A percentile compares a stretch with the other conserved stretches of the same genome.
Evolutionary conservation across 202 grass and related monocot species (phyloP).

Genomic region (Carex arenaria): DNA sequence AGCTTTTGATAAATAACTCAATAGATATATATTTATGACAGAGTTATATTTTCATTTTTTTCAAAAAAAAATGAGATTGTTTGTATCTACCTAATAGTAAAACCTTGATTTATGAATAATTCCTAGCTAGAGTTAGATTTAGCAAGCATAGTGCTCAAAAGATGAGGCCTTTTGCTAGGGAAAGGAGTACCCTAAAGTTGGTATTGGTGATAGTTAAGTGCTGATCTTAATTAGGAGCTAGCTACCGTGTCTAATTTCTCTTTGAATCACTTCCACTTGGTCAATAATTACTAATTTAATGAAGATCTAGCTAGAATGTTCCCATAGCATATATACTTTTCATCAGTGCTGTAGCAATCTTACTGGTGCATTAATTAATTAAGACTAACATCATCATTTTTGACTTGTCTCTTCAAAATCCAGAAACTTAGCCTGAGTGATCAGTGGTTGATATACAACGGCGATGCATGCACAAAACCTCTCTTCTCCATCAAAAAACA

Average conservation of each 20-base stretch:
- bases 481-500: conserved; percentile 47
- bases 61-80: background rate
- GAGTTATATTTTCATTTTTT: background rate
- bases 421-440: conserved; percentile 78
- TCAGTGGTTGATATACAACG: conserved; percentile 56
- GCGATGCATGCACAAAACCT: conserved; percentile 38
- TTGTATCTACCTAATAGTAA: background rate
- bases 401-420: background rate
- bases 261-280: background rate
- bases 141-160: background rate
- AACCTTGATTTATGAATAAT: background rate
- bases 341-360: background rate
- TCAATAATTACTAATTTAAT: background rate
- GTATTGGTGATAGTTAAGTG: background rate
- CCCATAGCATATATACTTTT: background rate
- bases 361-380: background rate
- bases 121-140: background rate
- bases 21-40: background rate
- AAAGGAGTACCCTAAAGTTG: background rate
- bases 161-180: background rate
- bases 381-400: background rate
- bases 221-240: background rate
- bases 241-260: background rate
- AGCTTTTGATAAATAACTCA: background rate
- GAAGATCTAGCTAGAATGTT: conserved; percentile 4